Conservation (phyloP, 768 basidiomycete genomes). For the Tricholoma furcatifolium region DNA sequence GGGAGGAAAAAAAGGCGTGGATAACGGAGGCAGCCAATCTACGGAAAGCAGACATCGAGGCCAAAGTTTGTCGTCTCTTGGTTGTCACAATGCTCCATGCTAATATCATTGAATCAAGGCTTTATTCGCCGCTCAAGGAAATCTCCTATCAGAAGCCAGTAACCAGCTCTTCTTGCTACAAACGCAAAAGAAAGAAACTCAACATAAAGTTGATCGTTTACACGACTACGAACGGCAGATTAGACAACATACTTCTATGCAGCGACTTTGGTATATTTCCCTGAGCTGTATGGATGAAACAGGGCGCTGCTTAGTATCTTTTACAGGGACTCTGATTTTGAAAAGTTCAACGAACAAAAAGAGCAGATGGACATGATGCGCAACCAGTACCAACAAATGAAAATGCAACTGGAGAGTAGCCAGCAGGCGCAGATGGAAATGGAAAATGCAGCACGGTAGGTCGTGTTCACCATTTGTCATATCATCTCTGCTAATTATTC, state of each 20-base stretch:
- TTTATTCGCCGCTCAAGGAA: constrained; percentile 65
- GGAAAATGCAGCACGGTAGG: constrained; percentile 62
- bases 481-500: background rate
- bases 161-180: constrained; percentile 68
- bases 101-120: constrained; percentile 39
- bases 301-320: background rate
- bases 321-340: constrained; percentile 72
- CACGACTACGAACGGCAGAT: constrained; percentile 87
- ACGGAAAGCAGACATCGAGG: constrained; percentile 69
- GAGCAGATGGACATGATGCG: constrained; percentile 57
- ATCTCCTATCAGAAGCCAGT: constrained; percentile 66
- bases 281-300: background rate
- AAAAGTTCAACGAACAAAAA: constrained; percentile 63
- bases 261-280: constrained; percentile 66
- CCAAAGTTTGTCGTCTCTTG: constrained; percentile 42
- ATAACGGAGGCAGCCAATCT: constrained; percentile 65
- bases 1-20: constrained; percentile 83
- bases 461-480: background rate
- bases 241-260: constrained; percentile 74
- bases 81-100: background rate
- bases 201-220: constrained; percentile 79
- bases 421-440: constrained; percentile 51
- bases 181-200: constrained; percentile 74
- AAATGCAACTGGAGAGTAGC: constrained; percentile 58
- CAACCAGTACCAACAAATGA: constrained; percentile 63